Conservation (phyloP, 129 eudicot species). For the Scalesia atractyloides region DNA sequence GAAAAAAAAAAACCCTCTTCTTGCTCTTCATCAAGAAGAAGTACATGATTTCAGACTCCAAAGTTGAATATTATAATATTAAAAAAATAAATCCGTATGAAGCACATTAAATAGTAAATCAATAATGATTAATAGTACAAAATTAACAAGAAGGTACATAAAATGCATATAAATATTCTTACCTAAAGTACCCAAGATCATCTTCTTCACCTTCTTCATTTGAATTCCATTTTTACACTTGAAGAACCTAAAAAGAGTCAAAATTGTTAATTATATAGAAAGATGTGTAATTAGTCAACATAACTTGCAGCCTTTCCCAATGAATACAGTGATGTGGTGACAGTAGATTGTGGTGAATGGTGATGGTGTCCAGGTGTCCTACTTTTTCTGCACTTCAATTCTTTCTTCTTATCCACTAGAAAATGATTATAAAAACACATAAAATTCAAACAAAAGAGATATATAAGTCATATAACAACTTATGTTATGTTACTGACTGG, state of each 20-base stretch:
- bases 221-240: constrained; percentile 22
- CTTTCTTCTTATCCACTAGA: constrained; percentile 1
- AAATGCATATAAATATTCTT: neutral
- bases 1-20: constrained; percentile 15
- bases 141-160: constrained; percentile 26
- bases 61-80: constrained; percentile 29
- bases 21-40: constrained; percentile 28
- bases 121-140: constrained; percentile 28
- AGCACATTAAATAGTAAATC: constrained; percentile 28
- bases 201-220: constrained; percentile 36
- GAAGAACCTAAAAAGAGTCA: neutral
- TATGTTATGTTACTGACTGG: neutral
- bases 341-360: constrained; percentile 19
- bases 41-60: constrained; percentile 37
- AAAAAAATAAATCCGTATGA: neutral
- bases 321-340: neutral
- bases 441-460: constrained; percentile 5
- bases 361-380: constrained; percentile 37
- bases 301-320: constrained; percentile 28
- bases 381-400: constrained; percentile 17
- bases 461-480: no score
- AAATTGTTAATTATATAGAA: neutral
- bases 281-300: constrained; percentile 14
- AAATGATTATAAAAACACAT: constrained; percentile 1
- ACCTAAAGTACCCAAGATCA: constrained; percentile 12